Percentiles rank a stretch among this genome's conserved stretches.
Evolutionary conservation across 1,284 basidiomycete genomes (phyloP).

Genomic region (Cerrena zonata): DNA sequence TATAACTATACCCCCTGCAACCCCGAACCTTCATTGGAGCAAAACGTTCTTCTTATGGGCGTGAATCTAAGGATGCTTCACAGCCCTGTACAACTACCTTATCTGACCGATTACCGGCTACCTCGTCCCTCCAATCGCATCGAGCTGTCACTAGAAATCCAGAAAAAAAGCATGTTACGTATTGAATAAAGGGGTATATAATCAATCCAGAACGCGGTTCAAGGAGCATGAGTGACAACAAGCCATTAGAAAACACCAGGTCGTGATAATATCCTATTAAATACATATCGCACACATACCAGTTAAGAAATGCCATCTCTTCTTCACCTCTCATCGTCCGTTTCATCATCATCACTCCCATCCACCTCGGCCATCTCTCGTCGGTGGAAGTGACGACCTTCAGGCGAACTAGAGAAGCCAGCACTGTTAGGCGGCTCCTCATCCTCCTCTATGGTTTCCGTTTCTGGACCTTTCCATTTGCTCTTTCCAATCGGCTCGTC

Average conservation of each 20-base stretch:
- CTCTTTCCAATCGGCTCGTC: constrained; percentile 31
- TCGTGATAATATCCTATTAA: constrained; percentile 3
- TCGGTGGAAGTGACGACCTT: constrained; percentile 32
- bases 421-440: constrained; percentile 44
- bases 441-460: constrained; percentile 46
- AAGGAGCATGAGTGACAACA: not conserved
- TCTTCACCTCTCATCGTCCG: not conserved
- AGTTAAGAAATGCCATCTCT: not conserved
- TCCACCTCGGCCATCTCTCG: constrained; percentile 40
- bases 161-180: not conserved
- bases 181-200: not conserved
- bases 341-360: constrained; percentile 6
- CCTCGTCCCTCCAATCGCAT: not conserved
- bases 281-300: constrained; percentile 4
- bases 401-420: constrained; percentile 21
- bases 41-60: not conserved
- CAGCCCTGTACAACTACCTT: too few relatives aligned
- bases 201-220: not conserved
- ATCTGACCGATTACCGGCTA: too few relatives aligned
- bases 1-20: too few relatives aligned
- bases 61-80: not conserved
- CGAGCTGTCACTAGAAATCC: not conserved
- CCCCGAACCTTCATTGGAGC: not conserved
- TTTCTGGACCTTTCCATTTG: constrained; percentile 45
- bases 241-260: not conserved